Base-by-base conservation (phyloP, 768 basidiomycete species). In the Aureoboletus auriporus region DNA sequence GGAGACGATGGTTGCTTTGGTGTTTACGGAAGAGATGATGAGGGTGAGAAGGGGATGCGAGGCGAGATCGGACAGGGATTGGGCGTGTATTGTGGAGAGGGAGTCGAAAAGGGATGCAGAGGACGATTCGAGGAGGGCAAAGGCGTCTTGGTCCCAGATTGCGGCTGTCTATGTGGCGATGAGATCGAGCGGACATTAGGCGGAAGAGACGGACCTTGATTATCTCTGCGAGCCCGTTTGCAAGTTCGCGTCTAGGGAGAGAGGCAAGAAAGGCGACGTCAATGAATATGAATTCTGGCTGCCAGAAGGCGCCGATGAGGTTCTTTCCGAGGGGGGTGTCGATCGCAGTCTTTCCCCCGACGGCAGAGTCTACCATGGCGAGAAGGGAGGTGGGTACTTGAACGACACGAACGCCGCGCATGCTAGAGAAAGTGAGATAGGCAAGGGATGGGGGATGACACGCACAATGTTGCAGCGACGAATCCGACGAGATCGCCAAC, bases 141-240 rank as follows among this genome's bases (percentile, higher is more conserved):
- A 99, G 60, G 94, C 92, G 53, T 72, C 68, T 59, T 91, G 93
- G 66, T 91, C 83, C 95, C 95, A 97, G 61, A 98, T 98, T n/a
- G 94, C 96, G 6, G 96, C 95, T 23, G 96, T 99, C 95, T 95
- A 63, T 7, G 44, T 13, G 36, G 12, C 20, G 16, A 26, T 56
- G 28, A 61, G 50, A 16, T 12, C 3, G 1, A 5, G 46, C 8
- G 34, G 52, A 0, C 36, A 50, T 38, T 34, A 29, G n/a, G 30
- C 30, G 43, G 39, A 28, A 9, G 33, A 17, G 10, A 66, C 75
- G 51, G 47, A 91, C 93, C 81, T 99, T 99, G 64, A 98, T 84
- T 4, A 97, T 87, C 67, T 99, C 95, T 1, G 96, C 95, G 88
- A 99, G 95, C 33, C 96, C 95, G 61, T 98, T 98, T n/a, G 91